phyloP scores from a whole-genome alignment of 306 rosid species.

The Citrullus amarus region DNA sequence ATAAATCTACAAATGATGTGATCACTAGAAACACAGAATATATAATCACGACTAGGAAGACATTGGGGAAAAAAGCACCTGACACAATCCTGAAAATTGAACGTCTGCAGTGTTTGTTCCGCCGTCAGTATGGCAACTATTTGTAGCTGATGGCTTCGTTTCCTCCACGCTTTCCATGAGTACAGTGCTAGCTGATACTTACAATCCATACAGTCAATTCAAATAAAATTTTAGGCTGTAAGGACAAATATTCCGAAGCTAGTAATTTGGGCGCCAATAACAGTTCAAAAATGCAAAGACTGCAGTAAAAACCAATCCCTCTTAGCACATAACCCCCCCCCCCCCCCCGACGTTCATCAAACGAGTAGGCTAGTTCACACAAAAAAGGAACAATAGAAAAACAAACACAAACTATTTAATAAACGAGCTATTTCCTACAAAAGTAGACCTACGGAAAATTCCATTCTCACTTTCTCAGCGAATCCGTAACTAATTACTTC shows the following conservation, averaged over 20 bases:
- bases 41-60: not conserved
- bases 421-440: not conserved
- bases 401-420: not conserved
- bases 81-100: conserved; percentile 43
- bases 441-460: not conserved
- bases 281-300: not conserved
- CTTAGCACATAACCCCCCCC: not conserved
- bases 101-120: conserved; percentile 25
- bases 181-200: conserved; percentile 23
- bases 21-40: not conserved
- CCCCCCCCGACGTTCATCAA: not conserved
- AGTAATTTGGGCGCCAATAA: not conserved
- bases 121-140: conserved; percentile 12
- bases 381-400: not conserved
- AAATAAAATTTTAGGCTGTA: not conserved
- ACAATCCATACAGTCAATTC: not conserved
- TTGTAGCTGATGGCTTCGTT: conserved; percentile 15
- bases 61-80: conserved; percentile 27
- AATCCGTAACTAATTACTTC: not conserved
- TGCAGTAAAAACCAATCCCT: not conserved
- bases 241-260: not conserved
- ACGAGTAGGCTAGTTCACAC: not conserved
- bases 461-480: not conserved
- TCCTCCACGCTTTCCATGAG: conserved; percentile 42
- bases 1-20: not conserved